phyloP scores from a whole-genome alignment of 2,329 filamentous ascomycete genomes.

The Rachicladosporium sp. region DNA sequence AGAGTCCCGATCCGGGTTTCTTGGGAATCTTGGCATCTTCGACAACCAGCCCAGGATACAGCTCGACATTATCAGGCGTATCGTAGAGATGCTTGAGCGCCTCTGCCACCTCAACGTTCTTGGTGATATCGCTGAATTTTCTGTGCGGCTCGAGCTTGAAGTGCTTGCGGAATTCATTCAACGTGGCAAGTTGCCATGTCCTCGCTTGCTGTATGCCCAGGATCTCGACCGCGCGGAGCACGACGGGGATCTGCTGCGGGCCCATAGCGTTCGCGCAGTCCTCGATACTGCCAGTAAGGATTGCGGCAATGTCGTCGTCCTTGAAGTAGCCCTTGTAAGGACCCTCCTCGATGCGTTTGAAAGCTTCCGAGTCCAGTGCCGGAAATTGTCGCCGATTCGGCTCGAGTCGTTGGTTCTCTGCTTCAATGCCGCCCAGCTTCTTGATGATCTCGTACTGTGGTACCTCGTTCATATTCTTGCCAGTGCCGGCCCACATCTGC shows the following conservation, averaged over 20 bases:
- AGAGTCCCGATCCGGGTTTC: constrained; percentile 41
- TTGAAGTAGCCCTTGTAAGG: constrained; percentile 39
- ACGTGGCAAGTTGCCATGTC: constrained; percentile 47
- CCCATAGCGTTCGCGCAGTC: constrained; percentile 50
- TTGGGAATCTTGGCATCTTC: constrained; percentile 44
- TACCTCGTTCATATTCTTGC: constrained; percentile 9
- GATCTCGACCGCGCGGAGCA: constrained; percentile 49
- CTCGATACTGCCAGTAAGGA: constrained; percentile 47
- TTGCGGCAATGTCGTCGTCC: constrained; percentile 45
- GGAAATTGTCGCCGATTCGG: constrained; percentile 24
- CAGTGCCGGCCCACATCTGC: constrained; percentile 14
- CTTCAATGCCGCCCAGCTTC: constrained; percentile 17
- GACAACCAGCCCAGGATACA: constrained; percentile 55
- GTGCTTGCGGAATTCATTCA: constrained; percentile 55
- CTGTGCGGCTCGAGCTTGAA: constrained; percentile 47
- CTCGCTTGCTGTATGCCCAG: constrained; percentile 51
- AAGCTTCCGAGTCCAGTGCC: constrained; percentile 19
- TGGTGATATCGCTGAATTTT: constrained; percentile 47
- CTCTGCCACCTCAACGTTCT: constrained; percentile 42
- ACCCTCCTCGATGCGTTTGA: constrained; percentile 18
- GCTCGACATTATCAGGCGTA: constrained; percentile 53
- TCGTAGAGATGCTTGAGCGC: constrained; percentile 48
- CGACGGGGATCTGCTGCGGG: constrained; percentile 45
- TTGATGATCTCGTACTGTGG: constrained; percentile 18
- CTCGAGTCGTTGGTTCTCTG: constrained; percentile 14